Evolutionary conservation across 345 rosid genomes (phyloP).

Genomic region (Acer campestre): DNA sequence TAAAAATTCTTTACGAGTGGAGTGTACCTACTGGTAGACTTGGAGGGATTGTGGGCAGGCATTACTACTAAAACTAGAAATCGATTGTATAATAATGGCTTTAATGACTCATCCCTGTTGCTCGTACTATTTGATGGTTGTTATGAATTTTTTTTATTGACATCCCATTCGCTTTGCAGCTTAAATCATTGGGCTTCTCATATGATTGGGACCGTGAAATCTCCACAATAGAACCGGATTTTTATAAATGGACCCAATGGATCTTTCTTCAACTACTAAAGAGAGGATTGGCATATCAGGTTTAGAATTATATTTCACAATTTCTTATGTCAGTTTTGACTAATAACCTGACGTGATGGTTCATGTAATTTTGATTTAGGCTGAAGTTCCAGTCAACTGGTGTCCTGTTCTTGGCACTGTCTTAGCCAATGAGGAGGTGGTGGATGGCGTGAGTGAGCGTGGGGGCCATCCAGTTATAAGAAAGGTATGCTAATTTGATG

Average conservation of each 20-base stretch:
- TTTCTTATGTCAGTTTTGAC: conserved; percentile 18
- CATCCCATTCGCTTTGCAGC: conserved; percentile 55
- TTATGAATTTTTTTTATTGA: conserved; percentile 13
- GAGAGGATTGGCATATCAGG: conserved; percentile 99
- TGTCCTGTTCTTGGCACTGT: conserved; percentile 99
- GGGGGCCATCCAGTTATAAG: conserved; percentile 95
- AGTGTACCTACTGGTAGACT: too few species aligned
- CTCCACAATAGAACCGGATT: conserved; percentile 88
- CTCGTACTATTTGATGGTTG: not conserved
- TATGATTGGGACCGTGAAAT: conserved; percentile 98
- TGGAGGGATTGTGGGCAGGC: too few species aligned
- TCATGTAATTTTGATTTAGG: conserved; percentile 44
- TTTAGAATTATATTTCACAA: conserved; percentile 28
- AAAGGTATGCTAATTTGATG: conserved; percentile 55
- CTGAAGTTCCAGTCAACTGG: conserved; percentile 99
- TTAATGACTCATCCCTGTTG: not conserved
- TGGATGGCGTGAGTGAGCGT: conserved; percentile 97
- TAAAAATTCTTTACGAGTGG: too few species aligned
- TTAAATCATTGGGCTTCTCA: conserved; percentile 85
- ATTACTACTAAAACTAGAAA: too few species aligned
- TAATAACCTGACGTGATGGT: conserved; percentile 28
- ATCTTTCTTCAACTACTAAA: conserved; percentile 91
- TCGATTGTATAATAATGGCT: too few species aligned
- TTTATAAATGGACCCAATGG: conserved; percentile 98
- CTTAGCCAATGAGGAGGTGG: conserved; percentile 97